These are phyloP conservation scores for Cercospora citrullina DNA, from an alignment of 2,329 filamentous ascomycete genomes.

Conservation along the genomic window DNA sequence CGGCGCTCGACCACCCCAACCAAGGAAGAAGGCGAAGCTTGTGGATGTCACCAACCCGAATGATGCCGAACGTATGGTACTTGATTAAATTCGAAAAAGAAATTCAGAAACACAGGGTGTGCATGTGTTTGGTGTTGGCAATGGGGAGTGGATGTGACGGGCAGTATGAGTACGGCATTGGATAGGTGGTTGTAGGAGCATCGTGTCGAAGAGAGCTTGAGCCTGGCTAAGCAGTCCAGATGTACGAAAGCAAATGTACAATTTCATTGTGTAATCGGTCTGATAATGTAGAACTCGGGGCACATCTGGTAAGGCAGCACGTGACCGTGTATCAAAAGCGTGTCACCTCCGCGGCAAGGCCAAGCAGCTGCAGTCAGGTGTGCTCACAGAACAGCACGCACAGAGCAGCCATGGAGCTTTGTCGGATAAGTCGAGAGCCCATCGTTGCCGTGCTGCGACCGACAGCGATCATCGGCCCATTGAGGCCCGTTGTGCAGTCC, in stretches of 20 bases:
- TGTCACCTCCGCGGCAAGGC: not conserved
- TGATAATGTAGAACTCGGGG: not conserved
- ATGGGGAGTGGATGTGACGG: not conserved
- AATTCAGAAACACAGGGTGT: not conserved
- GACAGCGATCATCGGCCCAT: not conserved
- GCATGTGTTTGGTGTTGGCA: not conserved
- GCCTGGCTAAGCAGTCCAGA: not conserved
- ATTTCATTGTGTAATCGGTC: not conserved
- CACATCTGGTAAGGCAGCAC: not conserved
- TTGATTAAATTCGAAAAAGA: not conserved
- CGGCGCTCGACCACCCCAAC: not conserved
- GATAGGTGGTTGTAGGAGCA: not conserved
- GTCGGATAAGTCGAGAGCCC: not conserved
- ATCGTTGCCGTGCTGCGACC: not conserved
- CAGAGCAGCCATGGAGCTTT: not conserved
- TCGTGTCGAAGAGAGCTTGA: not conserved
- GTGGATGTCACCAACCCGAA: constrained; percentile 2
- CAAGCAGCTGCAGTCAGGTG: not conserved
- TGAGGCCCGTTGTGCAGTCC: not conserved
- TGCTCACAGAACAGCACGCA: not conserved
- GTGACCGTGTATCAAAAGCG: not conserved
- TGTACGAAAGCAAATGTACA: not conserved
- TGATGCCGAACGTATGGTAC: not conserved
- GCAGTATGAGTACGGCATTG: not conserved
- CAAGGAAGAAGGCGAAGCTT: not conserved